These are phyloP conservation scores for Colletotrichum sp. DNA, from an alignment of 2,329 filamentous ascomycete genomes.

Conservation along the genomic window DNA sequence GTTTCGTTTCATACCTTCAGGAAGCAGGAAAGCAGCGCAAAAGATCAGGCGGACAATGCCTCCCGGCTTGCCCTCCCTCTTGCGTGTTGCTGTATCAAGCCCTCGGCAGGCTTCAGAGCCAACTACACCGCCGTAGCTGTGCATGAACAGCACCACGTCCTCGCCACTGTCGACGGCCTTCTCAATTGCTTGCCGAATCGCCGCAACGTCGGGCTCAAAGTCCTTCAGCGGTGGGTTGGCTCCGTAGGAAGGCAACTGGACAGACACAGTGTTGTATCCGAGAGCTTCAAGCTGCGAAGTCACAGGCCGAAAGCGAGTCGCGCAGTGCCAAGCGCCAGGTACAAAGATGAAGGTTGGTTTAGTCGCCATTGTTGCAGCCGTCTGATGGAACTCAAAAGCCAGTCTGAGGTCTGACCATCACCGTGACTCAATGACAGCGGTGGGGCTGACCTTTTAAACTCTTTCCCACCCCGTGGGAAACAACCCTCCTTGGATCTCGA, in stretches of 20 bases:
- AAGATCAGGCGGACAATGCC: slow-evolving; percentile 34
- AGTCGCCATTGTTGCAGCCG: background rate
- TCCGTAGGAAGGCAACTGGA: background rate
- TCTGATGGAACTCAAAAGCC: background rate
- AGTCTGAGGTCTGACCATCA: background rate
- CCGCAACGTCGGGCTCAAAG: slow-evolving; percentile 29
- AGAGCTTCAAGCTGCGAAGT: background rate
- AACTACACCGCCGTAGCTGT: slow-evolving; percentile 43
- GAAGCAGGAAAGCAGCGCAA: background rate
- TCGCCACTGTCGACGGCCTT: slow-evolving; percentile 37
- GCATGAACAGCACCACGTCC: slow-evolving; percentile 41
- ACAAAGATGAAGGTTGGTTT: slow-evolving; percentile 46
- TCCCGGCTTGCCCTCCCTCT: slow-evolving; percentile 32
- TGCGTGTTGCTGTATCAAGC: slow-evolving; percentile 31
- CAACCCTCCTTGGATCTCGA: background rate
- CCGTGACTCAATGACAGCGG: background rate
- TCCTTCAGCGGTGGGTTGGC: background rate
- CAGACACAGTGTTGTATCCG: background rate
- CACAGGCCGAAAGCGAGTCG: background rate
- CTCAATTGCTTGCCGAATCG: slow-evolving; percentile 31
- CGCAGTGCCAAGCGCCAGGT: slow-evolving; percentile 51
- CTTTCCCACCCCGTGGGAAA: background rate
- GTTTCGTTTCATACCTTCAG: background rate
- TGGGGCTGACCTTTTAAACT: background rate
- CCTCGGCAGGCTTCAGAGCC: slow-evolving; percentile 35